A percentile compares a stretch with the other conserved stretches of the same genome.
These are phyloP conservation scores for Meredithiella fracta DNA, from an alignment of 2,329 filamentous ascomycete genomes.

Conservation along the genomic window DNA sequence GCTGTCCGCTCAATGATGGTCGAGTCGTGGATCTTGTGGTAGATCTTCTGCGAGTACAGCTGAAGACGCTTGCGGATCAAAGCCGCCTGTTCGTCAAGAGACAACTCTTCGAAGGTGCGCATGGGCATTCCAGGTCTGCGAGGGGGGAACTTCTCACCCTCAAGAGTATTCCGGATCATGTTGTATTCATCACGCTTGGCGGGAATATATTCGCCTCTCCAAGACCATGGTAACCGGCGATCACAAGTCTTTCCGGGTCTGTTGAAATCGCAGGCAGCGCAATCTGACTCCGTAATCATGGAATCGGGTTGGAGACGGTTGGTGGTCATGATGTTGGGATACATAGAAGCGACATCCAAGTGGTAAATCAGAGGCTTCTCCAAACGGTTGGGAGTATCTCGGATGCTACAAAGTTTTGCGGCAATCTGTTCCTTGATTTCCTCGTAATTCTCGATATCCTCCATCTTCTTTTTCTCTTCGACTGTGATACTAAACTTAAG, in stretches of 20 bases:
- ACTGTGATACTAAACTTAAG: conserved; percentile 74
- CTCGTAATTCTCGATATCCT: conserved; percentile 66
- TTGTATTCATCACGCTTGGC: conserved; percentile 97
- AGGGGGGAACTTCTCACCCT: conserved; percentile 83
- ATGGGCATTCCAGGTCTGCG: conserved; percentile 52
- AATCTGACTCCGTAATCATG: conserved; percentile 95
- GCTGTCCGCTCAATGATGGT: conserved; percentile 87
- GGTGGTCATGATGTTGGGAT: conserved; percentile 99
- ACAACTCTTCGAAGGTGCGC: conserved; percentile 66
- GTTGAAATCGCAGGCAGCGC: conserved; percentile 96
- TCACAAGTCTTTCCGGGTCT: conserved; percentile 94
- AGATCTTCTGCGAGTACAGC: conserved; percentile 94
- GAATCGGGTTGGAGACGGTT: conserved; percentile 95
- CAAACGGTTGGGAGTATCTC: conserved; percentile 64
- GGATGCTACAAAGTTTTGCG: conserved; percentile 53
- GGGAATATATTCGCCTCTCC: conserved; percentile 93
- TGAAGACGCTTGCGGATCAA: conserved; percentile 76
- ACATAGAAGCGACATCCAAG: conserved; percentile 97
- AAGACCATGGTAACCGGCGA: conserved; percentile 84
- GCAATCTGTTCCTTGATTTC: conserved; percentile 73
- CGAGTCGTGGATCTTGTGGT: conserved; percentile 95
- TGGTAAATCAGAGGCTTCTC: conserved; percentile 92
- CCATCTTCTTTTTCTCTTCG: conserved; percentile 67
- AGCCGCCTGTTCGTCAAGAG: conserved; percentile 62
- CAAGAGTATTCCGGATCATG: conserved; percentile 85